phyloP scores from a whole-genome alignment of 345 rosid species.

The Citrus glauca region DNA sequence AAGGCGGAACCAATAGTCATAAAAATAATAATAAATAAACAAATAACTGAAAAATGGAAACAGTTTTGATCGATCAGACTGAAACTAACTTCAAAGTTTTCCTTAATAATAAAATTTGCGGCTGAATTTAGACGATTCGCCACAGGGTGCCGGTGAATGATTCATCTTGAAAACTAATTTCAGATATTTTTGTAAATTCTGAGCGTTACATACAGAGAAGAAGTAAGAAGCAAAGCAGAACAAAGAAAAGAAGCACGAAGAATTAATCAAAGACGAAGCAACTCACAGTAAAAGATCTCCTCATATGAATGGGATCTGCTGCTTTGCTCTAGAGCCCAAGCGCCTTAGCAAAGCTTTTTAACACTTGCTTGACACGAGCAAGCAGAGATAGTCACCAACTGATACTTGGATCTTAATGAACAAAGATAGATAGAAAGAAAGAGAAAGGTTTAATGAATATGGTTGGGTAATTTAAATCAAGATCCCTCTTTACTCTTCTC shows the following conservation, averaged over 20 bases:
- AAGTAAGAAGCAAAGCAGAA: background rate
- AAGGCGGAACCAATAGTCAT: background rate
- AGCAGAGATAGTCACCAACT: conserved; percentile 12
- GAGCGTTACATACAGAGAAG: background rate
- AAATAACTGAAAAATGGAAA: background rate
- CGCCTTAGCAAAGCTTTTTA: conserved; percentile 5
- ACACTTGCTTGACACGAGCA: background rate
- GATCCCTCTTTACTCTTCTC: conserved; percentile 30
- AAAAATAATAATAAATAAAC: background rate
- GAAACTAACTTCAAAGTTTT: background rate
- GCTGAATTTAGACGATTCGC: conserved; percentile 12
- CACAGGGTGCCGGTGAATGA: background rate
- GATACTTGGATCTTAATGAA: conserved; percentile 9
- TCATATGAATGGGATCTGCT: conserved; percentile 77
- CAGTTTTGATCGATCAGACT: conserved; percentile 7
- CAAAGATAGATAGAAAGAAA: conserved; percentile 12
- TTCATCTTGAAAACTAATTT: conserved; percentile 11
- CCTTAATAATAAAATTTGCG: background rate
- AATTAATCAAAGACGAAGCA: conserved; percentile 3
- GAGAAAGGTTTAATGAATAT: conserved; percentile 21
- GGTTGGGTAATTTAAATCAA: conserved; percentile 13
- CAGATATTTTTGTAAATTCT: conserved; percentile 15
- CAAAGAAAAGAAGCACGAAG: background rate
- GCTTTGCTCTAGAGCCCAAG: conserved; percentile 31
- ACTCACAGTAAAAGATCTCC: conserved; percentile 78